These are phyloP conservation scores for Xylaria sp. DNA, from an alignment of 2,329 filamentous ascomycete genomes.

Conservation along the genomic window DNA sequence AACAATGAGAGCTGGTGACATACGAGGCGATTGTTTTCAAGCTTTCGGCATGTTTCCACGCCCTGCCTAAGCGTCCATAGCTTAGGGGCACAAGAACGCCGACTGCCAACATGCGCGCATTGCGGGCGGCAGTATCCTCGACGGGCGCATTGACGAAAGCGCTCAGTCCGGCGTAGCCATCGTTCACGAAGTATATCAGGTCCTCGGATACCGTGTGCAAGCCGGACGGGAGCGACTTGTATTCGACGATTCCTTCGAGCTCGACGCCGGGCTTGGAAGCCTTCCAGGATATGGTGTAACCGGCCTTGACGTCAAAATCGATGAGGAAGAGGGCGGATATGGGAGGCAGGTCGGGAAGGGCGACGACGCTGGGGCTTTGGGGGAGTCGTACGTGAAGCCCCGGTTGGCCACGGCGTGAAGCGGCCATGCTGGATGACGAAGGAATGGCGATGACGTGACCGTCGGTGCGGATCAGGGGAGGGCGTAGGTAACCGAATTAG, in stretches of 20 bases:
- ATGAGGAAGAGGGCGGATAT: slow-evolving; percentile 86
- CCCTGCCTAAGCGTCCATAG: slow-evolving; percentile 82
- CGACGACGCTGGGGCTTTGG: slow-evolving; percentile 37
- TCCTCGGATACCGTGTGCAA: slow-evolving; percentile 88
- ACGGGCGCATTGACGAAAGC: slow-evolving; percentile 87
- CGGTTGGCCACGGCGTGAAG: slow-evolving; percentile 43
- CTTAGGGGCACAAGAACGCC: slow-evolving; percentile 86
- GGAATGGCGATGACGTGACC: slow-evolving; percentile 10
- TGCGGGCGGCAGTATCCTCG: slow-evolving; percentile 75
- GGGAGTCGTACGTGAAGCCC: slow-evolving; percentile 43
- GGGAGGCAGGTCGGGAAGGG: slow-evolving; percentile 57
- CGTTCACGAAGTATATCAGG: slow-evolving; percentile 92
- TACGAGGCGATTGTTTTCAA: slow-evolving; percentile 78
- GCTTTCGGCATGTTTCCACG: slow-evolving; percentile 83
- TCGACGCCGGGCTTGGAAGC: slow-evolving; percentile 70
- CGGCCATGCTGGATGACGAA: slow-evolving; percentile 38
- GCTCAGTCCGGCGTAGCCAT: slow-evolving; percentile 82
- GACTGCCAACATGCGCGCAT: slow-evolving; percentile 92
- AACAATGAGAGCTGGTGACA: slow-evolving; percentile 29
- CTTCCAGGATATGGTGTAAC: slow-evolving; percentile 92
- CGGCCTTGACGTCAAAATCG: slow-evolving; percentile 89
- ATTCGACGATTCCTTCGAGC: slow-evolving; percentile 89
- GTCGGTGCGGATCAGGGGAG: not conserved
- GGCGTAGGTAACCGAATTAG: not conserved
- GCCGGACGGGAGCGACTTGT: slow-evolving; percentile 93